These are phyloP conservation scores for Fusarium burgessii DNA, from an alignment of 2,329 filamentous ascomycete genomes.

Conservation along the genomic window DNA sequence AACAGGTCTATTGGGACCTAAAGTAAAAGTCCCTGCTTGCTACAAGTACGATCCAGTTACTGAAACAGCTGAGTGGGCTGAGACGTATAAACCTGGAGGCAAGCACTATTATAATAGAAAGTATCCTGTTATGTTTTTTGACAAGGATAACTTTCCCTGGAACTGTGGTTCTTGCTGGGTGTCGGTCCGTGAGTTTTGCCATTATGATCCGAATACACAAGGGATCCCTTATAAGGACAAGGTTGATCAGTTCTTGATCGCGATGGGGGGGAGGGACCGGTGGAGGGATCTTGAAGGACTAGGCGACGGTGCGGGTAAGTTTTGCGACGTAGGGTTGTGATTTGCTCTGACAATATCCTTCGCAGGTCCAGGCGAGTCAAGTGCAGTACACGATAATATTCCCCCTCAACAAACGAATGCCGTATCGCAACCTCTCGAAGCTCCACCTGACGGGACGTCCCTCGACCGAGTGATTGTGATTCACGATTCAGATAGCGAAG, in stretches of 20 bases:
- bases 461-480: background rate
- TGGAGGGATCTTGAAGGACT: too few relatives aligned
- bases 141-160: background rate
- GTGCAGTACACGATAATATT: too few relatives aligned
- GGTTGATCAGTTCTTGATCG: background rate
- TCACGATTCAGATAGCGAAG: background rate
- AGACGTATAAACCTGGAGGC: background rate
- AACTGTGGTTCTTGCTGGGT: background rate
- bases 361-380: too few relatives aligned
- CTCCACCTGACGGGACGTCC: too few relatives aligned
- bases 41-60: background rate
- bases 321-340: too few relatives aligned
- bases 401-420: too few relatives aligned
- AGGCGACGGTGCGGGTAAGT: too few relatives aligned
- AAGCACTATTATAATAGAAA: background rate
- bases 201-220: background rate
- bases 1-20: too few relatives aligned
- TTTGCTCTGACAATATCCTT: too few relatives aligned
- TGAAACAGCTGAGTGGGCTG: background rate
- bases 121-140: background rate
- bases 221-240: background rate
- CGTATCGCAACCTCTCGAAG: too few relatives aligned
- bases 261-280: background rate
- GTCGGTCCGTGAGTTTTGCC: rapidly evolving
- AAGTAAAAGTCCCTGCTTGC: background rate